phyloP scores from a whole-genome alignment of 352 stramenopile genomes.

The Pythium rhizo-oryzae region DNA sequence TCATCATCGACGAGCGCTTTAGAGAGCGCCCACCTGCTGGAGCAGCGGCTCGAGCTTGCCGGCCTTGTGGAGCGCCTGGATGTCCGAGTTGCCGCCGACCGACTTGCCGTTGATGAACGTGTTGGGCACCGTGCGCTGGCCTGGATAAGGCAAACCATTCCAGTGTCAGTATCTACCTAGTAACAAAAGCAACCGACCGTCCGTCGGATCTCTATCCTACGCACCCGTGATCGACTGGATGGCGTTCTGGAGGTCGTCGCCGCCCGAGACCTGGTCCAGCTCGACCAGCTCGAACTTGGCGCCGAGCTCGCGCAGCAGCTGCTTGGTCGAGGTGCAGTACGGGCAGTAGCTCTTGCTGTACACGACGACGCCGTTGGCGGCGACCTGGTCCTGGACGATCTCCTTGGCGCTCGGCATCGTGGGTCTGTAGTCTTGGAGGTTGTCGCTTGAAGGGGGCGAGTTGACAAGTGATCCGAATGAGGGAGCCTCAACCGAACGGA shows the following conservation, averaged over 20 bases:
- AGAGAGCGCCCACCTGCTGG: slow-evolving; percentile 54
- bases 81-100: slow-evolving; percentile 96
- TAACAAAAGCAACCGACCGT: too few relatives aligned
- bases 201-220: too few relatives aligned
- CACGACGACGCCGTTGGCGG: slow-evolving; percentile 56
- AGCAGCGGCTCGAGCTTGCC: slow-evolving; percentile 93
- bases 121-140: slow-evolving; percentile 96
- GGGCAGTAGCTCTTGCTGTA: slow-evolving; percentile 97
- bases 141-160: too few relatives aligned
- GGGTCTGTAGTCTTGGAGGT: neutral
- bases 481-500: neutral
- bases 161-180: too few relatives aligned
- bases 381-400: slow-evolving; percentile 66
- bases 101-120: slow-evolving; percentile 96
- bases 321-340: slow-evolving; percentile 90
- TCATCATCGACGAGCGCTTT: too few relatives aligned
- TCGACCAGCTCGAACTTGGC: slow-evolving; percentile 63
- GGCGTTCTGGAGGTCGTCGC: slow-evolving; percentile 61
- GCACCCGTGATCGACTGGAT: slow-evolving; percentile 59
- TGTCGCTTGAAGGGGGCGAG: neutral
- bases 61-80: slow-evolving; percentile 81
- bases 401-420: slow-evolving; percentile 57
- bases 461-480: slow-evolving; percentile 7
- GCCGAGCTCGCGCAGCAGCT: slow-evolving; percentile 54
- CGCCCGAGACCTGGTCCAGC: slow-evolving; percentile 54